A percentile compares a stretch with the other conserved stretches of the same genome.
These are phyloP conservation scores for Fusarium sp. DNA, from an alignment of 2,329 filamentous ascomycete genomes.

Conservation along the genomic window DNA sequence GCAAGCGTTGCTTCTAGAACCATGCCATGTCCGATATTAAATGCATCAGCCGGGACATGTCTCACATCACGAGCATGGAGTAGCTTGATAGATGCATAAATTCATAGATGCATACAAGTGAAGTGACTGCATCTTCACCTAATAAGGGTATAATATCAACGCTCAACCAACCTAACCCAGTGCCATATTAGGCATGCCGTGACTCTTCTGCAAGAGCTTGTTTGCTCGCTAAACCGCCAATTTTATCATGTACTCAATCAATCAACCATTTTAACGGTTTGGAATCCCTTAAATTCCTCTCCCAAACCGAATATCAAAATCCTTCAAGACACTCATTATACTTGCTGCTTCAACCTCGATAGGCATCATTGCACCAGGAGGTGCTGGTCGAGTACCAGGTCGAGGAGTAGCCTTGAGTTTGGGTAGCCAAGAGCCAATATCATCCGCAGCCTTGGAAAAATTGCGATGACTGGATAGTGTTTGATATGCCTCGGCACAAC, in stretches of 20 bases:
- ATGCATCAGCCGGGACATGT: conserved; percentile 15
- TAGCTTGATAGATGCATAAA: conserved; percentile 41
- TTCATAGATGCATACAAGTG: conserved; percentile 45
- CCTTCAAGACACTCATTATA: conserved; percentile 86
- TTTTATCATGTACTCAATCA: conserved; percentile 25
- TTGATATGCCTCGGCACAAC: conserved; percentile 83
- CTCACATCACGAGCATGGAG: conserved; percentile 18
- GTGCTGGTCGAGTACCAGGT: conserved; percentile 44
- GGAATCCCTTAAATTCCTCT: conserved; percentile 51
- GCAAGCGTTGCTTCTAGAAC: conserved; percentile 40
- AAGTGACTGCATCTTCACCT: conserved; percentile 41
- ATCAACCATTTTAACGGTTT: conserved; percentile 28
- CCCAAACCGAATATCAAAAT: conserved; percentile 82
- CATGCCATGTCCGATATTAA: conserved; percentile 21
- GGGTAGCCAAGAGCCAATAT: conserved; percentile 81
- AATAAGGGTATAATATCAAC: conserved; percentile 51
- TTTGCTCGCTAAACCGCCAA: conserved; percentile 20
- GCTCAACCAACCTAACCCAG: conserved; percentile 43
- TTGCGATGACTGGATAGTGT: conserved; percentile 81
- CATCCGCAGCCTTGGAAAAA: conserved; percentile 79
- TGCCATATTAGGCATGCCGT: conserved; percentile 40
- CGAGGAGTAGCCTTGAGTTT: conserved; percentile 73
- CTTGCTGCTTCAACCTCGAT: conserved; percentile 86
- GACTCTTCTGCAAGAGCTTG: conserved; percentile 20
- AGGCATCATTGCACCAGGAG: conserved; percentile 63